These are phyloP conservation scores for Eutrema yunnanense DNA, from an alignment of 345 rosid genomes.

Conservation along the genomic window DNA sequence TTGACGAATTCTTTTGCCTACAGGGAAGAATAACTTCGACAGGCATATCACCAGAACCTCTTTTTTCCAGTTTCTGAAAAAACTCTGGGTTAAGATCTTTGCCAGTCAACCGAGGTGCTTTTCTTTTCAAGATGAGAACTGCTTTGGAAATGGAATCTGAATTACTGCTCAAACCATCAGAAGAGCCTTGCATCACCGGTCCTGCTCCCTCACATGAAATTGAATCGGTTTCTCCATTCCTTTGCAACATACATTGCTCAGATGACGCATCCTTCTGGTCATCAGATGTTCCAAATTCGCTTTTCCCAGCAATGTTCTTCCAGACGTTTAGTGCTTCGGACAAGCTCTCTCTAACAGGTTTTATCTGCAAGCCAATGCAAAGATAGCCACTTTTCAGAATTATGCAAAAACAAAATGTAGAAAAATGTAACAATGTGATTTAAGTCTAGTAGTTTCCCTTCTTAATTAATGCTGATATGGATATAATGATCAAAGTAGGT, in stretches of 20 bases:
- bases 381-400: background rate
- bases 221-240: constrained; percentile 32
- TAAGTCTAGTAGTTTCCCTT: background rate
- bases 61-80: constrained; percentile 73
- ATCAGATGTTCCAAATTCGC: constrained; percentile 43
- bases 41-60: constrained; percentile 66
- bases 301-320: constrained; percentile 80
- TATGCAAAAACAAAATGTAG: background rate
- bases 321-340: constrained; percentile 82
- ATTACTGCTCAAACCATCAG: constrained; percentile 40
- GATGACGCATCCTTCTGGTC: constrained; percentile 52
- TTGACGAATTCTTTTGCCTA: constrained; percentile 49
- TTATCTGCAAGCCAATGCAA: constrained; percentile 58
- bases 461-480: background rate
- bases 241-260: constrained; percentile 43
- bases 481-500: background rate
- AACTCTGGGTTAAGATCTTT: constrained; percentile 88
- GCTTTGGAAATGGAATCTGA: constrained; percentile 57
- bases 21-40: constrained; percentile 86
- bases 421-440: background rate
- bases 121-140: constrained; percentile 76
- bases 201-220: constrained; percentile 34
- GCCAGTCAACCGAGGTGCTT: constrained; percentile 65
- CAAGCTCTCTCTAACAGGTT: constrained; percentile 91
- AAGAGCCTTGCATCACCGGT: constrained; percentile 40